These are phyloP conservation scores for Rhexocercosporidium sp. DNA, from an alignment of 2,329 filamentous ascomycete species.

Conservation along the genomic window DNA sequence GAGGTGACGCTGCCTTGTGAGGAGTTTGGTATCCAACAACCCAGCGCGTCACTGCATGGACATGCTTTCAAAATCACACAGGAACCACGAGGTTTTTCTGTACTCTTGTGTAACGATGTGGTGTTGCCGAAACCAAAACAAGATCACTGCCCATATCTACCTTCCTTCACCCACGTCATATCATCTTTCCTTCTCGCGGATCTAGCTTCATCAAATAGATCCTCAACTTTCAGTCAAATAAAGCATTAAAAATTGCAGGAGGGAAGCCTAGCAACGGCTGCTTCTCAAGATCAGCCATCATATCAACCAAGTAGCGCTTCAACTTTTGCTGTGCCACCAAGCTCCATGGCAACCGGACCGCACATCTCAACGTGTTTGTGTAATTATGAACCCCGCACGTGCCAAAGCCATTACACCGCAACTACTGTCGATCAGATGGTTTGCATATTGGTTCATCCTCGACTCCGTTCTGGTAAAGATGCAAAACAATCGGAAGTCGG, in stretches of 20 bases:
- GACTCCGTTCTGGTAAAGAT: background rate
- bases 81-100: slow-evolving; percentile 5
- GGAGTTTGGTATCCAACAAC: background rate
- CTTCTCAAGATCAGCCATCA: background rate
- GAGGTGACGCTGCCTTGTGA: slow-evolving; percentile 3
- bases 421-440: background rate
- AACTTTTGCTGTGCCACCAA: slow-evolving; percentile 1
- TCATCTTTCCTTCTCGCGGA: background rate
- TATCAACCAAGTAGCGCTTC: background rate
- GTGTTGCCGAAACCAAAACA: background rate
- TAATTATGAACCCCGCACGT: background rate
- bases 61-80: background rate
- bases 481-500: background rate
- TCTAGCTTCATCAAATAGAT: background rate
- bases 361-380: background rate
- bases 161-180: background rate
- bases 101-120: slow-evolving; percentile 5
- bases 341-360: background rate
- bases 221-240: background rate
- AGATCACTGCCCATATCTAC: background rate
- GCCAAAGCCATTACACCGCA: background rate
- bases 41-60: slow-evolving; percentile 10
- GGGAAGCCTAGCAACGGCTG: background rate
- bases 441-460: background rate
- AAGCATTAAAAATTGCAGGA: no score